A percentile compares a stretch with the other conserved stretches of the same genome.
Evolutionary conservation across 2,329 filamentous ascomycete species (phyloP).

Genomic region (Epichloe typhina): DNA sequence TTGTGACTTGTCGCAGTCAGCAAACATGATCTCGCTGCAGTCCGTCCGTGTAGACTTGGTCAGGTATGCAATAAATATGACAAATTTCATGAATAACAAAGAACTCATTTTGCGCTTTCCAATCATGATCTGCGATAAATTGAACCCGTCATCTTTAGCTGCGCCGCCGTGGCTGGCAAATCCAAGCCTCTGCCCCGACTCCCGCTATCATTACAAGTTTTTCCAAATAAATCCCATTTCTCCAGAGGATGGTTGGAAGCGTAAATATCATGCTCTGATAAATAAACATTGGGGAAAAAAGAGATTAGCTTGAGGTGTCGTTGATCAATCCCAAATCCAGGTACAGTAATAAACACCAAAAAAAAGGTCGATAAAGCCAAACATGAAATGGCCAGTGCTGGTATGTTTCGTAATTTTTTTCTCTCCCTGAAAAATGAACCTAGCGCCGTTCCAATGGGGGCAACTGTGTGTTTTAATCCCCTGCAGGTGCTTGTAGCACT

Average conservation of each 20-base stretch:
- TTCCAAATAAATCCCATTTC: background rate
- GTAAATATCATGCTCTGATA: background rate
- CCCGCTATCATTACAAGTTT: background rate
- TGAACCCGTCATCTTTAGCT: background rate
- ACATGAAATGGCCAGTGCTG: background rate
- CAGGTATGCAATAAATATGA: background rate
- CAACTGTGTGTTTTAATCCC: background rate
- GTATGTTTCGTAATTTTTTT: background rate
- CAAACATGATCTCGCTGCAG: background rate
- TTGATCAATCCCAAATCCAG: background rate
- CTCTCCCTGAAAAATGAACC: background rate
- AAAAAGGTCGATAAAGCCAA: background rate
- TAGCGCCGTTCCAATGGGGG: constrained; percentile 1
- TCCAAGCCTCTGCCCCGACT: background rate
- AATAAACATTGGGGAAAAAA: background rate
- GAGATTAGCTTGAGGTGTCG: background rate
- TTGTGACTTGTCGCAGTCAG: no score
- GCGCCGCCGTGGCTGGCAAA: background rate
- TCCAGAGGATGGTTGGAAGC: background rate
- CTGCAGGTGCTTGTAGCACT: background rate
- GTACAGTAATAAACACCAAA: background rate
- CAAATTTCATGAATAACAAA: background rate
- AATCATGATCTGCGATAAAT: background rate
- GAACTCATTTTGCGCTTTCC: background rate
- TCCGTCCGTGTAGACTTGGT: background rate